A percentile compares a stretch with the other conserved stretches of the same genome.
Evolutionary conservation across 2,329 filamentous ascomycete species (phyloP).

Genomic region (Beauveria pseudobassiana): DNA sequence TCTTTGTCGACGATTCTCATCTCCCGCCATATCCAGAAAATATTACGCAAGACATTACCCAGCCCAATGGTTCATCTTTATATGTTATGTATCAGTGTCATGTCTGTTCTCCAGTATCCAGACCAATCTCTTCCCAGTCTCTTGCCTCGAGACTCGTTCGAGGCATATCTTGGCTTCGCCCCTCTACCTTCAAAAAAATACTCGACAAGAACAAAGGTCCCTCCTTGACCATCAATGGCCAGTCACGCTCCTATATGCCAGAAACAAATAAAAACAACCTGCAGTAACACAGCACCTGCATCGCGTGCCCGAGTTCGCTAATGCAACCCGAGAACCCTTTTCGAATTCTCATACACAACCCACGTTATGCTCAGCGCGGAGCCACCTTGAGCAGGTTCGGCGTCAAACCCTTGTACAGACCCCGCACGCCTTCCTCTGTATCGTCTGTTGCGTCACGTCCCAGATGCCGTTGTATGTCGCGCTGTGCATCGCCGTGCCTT

Average conservation of each 20-base stretch:
- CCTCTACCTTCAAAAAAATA: background rate
- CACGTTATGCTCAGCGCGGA: slow-evolving; percentile 94
- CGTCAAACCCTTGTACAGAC: slow-evolving; percentile 89
- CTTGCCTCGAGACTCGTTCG: background rate
- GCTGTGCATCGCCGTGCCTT: slow-evolving; percentile 87
- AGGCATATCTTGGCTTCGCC: background rate
- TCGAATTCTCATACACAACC: slow-evolving; percentile 87
- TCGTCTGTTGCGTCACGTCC: slow-evolving; percentile 79
- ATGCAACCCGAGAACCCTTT: slow-evolving; percentile 56
- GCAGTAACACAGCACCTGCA: background rate
- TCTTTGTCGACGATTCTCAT: background rate
- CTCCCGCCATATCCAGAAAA: background rate
- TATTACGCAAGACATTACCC: background rate
- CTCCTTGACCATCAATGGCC: background rate
- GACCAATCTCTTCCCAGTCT: background rate
- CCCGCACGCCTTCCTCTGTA: slow-evolving; percentile 77
- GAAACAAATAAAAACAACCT: slow-evolving; percentile 1
- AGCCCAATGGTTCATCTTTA: background rate
- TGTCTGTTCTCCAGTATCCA: background rate
- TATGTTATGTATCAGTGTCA: slow-evolving; percentile 1
- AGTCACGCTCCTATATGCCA: slow-evolving; percentile 4
- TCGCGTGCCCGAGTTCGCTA: slow-evolving; percentile 18
- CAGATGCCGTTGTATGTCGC: slow-evolving; percentile 84
- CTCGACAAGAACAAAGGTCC: background rate
- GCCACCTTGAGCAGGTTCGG: slow-evolving; percentile 95